These are phyloP conservation scores for Amaranthus cruentus DNA, from an alignment of 148 eudicot species.

Conservation along the genomic window DNA sequence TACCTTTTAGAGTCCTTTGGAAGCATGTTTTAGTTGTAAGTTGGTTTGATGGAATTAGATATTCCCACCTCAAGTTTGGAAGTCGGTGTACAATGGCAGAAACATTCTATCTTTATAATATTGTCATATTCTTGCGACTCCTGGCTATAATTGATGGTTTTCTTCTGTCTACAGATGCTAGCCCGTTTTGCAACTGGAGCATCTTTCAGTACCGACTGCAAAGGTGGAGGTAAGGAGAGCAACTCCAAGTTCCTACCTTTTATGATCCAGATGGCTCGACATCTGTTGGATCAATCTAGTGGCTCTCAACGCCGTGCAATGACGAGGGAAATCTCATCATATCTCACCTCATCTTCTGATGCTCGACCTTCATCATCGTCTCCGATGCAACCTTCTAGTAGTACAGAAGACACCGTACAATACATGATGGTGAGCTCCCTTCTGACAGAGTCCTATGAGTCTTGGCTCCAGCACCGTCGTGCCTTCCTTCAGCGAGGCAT, in stretches of 20 bases:
- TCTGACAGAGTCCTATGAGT: constrained; percentile 78
- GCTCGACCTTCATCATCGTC: constrained; percentile 40
- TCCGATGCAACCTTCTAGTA: constrained; percentile 44
- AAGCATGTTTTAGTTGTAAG: neutral
- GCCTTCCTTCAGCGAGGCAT: constrained; percentile 87
- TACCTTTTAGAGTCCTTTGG: no score
- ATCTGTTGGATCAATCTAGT: constrained; percentile 72
- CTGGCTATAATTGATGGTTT: constrained; percentile 11
- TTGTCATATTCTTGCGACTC: neutral
- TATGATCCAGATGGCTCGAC: constrained; percentile 95
- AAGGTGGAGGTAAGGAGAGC: constrained; percentile 98
- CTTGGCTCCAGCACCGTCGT: constrained; percentile 85
- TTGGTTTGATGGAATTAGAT: neutral
- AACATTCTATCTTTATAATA: neutral
- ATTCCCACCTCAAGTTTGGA: neutral
- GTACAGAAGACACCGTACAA: constrained; percentile 89
- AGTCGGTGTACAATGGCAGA: neutral
- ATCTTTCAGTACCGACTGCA: constrained; percentile 72
- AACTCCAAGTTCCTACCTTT: constrained; percentile 83
- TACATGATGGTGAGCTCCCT: constrained; percentile 99
- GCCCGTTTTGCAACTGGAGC: constrained; percentile 99
- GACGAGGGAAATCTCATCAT: constrained; percentile 58
- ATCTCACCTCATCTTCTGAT: constrained; percentile 60
- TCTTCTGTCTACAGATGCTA: constrained; percentile 57
- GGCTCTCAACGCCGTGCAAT: constrained; percentile 66